Percentiles rank a stretch among this genome's conserved stretches.
phyloP scores from a whole-genome alignment of 495 filamentous ascomycete species.

The Penicillium ochrochloron region DNA sequence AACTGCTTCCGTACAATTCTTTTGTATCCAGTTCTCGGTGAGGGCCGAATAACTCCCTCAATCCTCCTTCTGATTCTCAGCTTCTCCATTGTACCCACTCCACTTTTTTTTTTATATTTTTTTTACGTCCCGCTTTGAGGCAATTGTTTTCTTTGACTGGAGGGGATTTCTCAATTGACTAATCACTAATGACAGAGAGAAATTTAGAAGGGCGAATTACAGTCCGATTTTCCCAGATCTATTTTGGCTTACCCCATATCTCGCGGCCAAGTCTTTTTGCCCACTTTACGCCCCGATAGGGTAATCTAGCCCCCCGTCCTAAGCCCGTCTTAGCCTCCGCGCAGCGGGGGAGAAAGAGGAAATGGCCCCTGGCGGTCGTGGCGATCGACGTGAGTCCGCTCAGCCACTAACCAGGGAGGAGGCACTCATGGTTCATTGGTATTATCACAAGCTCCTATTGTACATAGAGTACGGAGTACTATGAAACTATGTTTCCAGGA shows the following conservation, averaged over 20 bases:
- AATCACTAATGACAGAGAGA: neutral
- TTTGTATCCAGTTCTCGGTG: constrained; percentile 33
- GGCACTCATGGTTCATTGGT: neutral
- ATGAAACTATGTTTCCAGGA: neutral
- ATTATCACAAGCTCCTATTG: neutral
- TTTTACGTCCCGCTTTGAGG: constrained; percentile 6
- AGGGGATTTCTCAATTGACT: neutral
- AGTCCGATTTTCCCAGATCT: neutral
- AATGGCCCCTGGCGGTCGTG: constrained; percentile 1
- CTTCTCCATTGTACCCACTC: neutral
- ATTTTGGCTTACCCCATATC: constrained; percentile 7
- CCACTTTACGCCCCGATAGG: neutral
- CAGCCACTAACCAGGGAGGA: neutral
- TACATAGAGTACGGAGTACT: neutral
- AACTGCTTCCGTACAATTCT: constrained; percentile 7
- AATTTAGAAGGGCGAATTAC: neutral
- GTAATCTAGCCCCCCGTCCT: neutral
- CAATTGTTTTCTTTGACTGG: constrained; percentile 1
- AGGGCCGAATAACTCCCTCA: constrained; percentile 20
- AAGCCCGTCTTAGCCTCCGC: constrained; percentile 1
- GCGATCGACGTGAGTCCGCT: neutral
- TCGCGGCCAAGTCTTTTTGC: neutral
- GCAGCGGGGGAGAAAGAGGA: neutral
- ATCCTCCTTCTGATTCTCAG: neutral
- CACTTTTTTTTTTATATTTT: neutral